phyloP scores from a whole-genome alignment of 1,139 yeast species.

The Sugiyamaella castrensis region DNA sequence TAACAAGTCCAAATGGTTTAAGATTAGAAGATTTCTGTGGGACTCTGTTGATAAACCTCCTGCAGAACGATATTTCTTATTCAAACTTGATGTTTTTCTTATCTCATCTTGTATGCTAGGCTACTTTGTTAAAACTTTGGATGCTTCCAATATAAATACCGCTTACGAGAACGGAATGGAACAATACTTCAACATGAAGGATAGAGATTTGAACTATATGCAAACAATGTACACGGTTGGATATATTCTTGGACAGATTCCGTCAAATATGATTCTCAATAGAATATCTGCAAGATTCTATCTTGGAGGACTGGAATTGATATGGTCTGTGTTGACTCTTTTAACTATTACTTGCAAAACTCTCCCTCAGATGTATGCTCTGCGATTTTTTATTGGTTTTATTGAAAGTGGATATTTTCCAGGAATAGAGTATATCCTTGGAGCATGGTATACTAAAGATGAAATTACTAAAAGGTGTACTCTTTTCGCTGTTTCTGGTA shows the following conservation, averaged over 20 bases:
- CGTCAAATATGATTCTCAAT: slow-evolving; percentile 54
- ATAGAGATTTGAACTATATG: slow-evolving; percentile 49
- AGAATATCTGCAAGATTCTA: slow-evolving; percentile 52
- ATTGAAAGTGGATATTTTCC: no score
- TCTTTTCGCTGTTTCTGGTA: slow-evolving; percentile 45
- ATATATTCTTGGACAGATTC: slow-evolving; percentile 56
- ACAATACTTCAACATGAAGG: slow-evolving; percentile 47
- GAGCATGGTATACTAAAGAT: slow-evolving; percentile 44
- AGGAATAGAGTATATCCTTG: slow-evolving; percentile 48
- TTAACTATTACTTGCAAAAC: no score
- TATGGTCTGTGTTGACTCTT: no score
- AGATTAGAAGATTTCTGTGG: no score
- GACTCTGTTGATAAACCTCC: no score
- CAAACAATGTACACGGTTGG: slow-evolving; percentile 57
- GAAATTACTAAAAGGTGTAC: slow-evolving; percentile 50
- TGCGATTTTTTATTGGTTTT: no score
- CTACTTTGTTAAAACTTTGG: slow-evolving; percentile 31
- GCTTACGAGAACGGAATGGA: slow-evolving; percentile 61
- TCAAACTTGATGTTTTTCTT: slow-evolving; percentile 31
- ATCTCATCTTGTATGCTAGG: slow-evolving; percentile 27
- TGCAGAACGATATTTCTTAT: no score
- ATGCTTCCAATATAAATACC: slow-evolving; percentile 36
- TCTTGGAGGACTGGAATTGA: no score
- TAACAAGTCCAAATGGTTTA: no score
- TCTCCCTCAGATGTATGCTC: no score